Percentiles rank a stretch among this genome's conserved stretches.
phyloP scores from a whole-genome alignment of 23 red algal genomes.

The Agarophyton chilense region DNA sequence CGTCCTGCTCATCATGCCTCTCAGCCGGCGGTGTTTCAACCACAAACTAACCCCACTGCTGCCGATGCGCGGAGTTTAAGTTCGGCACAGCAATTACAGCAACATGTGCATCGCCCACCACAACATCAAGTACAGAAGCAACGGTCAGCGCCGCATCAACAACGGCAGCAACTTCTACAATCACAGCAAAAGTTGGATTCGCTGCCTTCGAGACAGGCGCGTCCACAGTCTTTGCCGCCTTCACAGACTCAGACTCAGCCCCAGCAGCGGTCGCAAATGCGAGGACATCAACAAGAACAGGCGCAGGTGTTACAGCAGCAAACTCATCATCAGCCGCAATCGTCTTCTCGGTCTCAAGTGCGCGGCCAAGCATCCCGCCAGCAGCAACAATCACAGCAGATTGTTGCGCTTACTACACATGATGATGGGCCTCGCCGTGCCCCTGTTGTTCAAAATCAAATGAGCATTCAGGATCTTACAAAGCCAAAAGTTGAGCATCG shows the following conservation, averaged over 20 bases:
- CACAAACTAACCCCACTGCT: not conserved
- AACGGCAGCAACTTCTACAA: not conserved
- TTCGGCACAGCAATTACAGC: not conserved
- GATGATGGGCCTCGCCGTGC: not conserved
- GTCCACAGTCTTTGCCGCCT: not conserved
- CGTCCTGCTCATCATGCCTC: not conserved
- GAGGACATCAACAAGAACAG: not conserved
- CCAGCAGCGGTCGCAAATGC: not conserved
- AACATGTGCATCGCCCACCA: not conserved
- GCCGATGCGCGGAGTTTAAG: not conserved
- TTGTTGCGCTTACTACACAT: not conserved
- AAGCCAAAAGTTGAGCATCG: slow-evolving; percentile 50
- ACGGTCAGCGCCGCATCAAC: not conserved
- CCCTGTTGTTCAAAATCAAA: slow-evolving; percentile 12
- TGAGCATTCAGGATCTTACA: slow-evolving; percentile 53
- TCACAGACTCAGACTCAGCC: not conserved
- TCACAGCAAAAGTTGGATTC: not conserved
- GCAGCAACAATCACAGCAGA: not conserved
- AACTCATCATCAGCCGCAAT: not conserved
- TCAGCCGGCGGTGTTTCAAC: not conserved
- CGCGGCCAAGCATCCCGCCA: not conserved
- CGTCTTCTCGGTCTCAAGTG: not conserved
- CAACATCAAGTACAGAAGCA: not conserved
- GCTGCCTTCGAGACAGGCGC: not conserved
- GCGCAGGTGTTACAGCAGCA: not conserved